Evolutionary conservation across 495 filamentous ascomycete species (phyloP).

Genomic region (Penicillium diatomitis): DNA sequence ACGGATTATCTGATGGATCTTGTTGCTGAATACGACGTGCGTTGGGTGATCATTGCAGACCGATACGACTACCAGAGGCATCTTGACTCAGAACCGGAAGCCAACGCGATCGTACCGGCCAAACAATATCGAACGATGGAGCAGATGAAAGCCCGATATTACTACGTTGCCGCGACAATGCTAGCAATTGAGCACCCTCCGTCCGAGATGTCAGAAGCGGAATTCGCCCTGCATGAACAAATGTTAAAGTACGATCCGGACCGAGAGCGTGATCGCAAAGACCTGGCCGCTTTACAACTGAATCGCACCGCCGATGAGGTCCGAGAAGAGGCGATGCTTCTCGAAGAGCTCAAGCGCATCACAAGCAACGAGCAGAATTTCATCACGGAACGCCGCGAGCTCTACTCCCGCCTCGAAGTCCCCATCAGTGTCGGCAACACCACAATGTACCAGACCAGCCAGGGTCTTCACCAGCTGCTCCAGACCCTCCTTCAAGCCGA

Average conservation of each 20-base stretch:
- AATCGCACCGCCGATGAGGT: slow-evolving; percentile 76
- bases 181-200: slow-evolving; percentile 76
- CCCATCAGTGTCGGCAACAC: slow-evolving; percentile 60
- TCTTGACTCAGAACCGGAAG: slow-evolving; percentile 28
- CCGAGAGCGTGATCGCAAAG: slow-evolving; percentile 69
- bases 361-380: slow-evolving; percentile 70
- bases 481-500: slow-evolving; percentile 70
- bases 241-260: slow-evolving; percentile 77
- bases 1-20: slow-evolving; percentile 81
- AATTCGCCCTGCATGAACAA: slow-evolving; percentile 71
- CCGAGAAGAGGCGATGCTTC: slow-evolving; percentile 78
- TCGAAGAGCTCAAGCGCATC: slow-evolving; percentile 85
- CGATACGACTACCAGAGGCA: slow-evolving; percentile 70
- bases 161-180: slow-evolving; percentile 72
- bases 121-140: slow-evolving; percentile 60
- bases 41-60: slow-evolving; percentile 89
- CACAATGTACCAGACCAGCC: slow-evolving; percentile 62
- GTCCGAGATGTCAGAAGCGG: slow-evolving; percentile 72
- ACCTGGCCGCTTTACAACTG: slow-evolving; percentile 70
- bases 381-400: slow-evolving; percentile 76
- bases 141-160: slow-evolving; percentile 86
- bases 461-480: slow-evolving; percentile 68
- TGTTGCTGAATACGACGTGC: slow-evolving; percentile 66
- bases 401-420: slow-evolving; percentile 80
- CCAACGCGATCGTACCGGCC: slow-evolving; percentile 31